A percentile compares a stretch with the other conserved stretches of the same genome.
These are phyloP conservation scores for Panaeolus papilionaceus DNA, from an alignment of 768 basidiomycete species.

Conservation along the genomic window DNA sequence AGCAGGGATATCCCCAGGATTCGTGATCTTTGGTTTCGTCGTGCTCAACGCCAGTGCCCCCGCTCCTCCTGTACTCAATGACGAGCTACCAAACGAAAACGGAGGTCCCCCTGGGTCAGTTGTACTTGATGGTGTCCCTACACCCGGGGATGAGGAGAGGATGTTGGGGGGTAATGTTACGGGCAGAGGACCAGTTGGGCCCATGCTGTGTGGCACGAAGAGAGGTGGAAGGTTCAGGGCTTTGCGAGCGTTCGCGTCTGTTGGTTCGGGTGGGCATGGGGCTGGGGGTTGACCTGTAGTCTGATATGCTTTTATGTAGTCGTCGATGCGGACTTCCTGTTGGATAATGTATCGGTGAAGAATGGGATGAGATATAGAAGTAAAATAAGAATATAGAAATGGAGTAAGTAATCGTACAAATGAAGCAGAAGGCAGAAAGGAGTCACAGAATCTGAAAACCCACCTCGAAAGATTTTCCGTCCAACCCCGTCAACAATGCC, in stretches of 20 bases:
- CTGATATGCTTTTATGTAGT: slow-evolving; percentile 58
- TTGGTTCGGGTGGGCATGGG: slow-evolving; percentile 55
- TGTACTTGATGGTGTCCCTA: slow-evolving; percentile 1
- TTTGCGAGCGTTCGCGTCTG: slow-evolving; percentile 47
- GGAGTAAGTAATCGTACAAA: slow-evolving; percentile 2
- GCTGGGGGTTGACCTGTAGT: slow-evolving; percentile 52
- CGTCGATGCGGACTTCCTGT: slow-evolving; percentile 62
- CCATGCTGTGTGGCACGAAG: slow-evolving; percentile 48
- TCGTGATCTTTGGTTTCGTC: slow-evolving; percentile 19
- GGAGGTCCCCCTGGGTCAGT: neutral
- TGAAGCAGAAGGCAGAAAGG: neutral
- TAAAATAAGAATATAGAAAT: slow-evolving; percentile 8
- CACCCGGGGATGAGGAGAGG: neutral
- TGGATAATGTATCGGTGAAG: neutral
- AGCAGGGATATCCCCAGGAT: slow-evolving; percentile 27
- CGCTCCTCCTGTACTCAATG: neutral
- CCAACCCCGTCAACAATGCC: slow-evolving; percentile 25
- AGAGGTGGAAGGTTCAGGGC: slow-evolving; percentile 54
- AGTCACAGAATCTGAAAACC: slow-evolving; percentile 7
- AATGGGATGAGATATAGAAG: neutral
- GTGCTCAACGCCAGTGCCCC: neutral
- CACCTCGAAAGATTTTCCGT: slow-evolving; percentile 39
- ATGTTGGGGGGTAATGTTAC: slow-evolving; percentile 17
- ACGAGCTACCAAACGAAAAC: neutral
- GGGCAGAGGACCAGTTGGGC: slow-evolving; percentile 13